Percentiles rank a stretch among this genome's conserved stretches.
Conservation (phyloP, 164 flowering plant genomes). For the Malania oleifera region DNA sequence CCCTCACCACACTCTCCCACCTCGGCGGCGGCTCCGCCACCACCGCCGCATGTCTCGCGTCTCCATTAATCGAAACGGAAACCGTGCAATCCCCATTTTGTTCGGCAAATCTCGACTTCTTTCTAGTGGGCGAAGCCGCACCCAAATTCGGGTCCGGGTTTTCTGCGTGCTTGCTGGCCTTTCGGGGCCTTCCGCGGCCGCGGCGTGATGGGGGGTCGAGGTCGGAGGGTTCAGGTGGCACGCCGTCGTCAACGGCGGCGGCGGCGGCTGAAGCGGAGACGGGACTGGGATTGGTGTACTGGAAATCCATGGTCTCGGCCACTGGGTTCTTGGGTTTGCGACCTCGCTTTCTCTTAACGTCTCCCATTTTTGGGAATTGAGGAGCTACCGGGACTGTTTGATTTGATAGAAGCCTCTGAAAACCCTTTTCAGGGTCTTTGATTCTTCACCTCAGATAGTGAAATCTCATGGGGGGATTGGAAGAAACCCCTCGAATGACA, state of each 20-base stretch:
- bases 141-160: constrained; percentile 10
- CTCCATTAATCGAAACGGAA: background rate
- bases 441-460: too few species aligned
- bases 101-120: too few species aligned
- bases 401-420: too few species aligned
- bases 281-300: constrained; percentile 17
- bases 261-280: constrained; percentile 13
- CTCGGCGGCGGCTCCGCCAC: constrained; percentile 4
- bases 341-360: constrained; percentile 35
- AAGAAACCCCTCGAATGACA: too few species aligned
- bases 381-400: too few species aligned
- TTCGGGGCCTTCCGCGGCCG: constrained; percentile 50
- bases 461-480: too few species aligned
- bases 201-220: constrained; percentile 11
- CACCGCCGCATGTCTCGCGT: background rate
- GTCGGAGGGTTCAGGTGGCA: too few species aligned
- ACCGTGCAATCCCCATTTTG: constrained; percentile 14
- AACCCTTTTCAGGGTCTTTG: too few species aligned
- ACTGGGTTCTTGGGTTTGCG: constrained; percentile 38
- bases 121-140: too few species aligned
- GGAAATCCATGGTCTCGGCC: constrained; percentile 25
- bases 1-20: constrained; percentile 35
- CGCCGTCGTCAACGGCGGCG: constrained; percentile 19
- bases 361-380: too few species aligned
- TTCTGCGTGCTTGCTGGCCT: constrained; percentile 17